Percentiles rank a stretch among this genome's conserved stretches.
Evolutionary conservation across 2,329 filamentous ascomycete species (phyloP).

Genomic region (Chaetomium strumarium): DNA sequence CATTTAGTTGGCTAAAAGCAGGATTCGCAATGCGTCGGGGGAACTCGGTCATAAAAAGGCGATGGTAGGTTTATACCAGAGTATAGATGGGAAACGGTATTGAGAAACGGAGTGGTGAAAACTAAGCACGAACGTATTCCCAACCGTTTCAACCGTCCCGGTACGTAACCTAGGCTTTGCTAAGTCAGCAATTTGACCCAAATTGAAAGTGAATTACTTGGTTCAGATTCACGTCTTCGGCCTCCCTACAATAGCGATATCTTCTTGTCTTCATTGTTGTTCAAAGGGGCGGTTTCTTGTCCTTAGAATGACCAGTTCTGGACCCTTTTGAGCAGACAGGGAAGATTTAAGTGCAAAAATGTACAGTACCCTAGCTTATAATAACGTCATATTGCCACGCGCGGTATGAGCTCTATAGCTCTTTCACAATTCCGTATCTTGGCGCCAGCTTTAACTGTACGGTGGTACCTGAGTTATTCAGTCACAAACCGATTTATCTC

Average conservation of each 20-base stretch:
- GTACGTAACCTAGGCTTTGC: slow-evolving; percentile 1
- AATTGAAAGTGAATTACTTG: neutral
- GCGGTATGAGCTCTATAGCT: too few species aligned
- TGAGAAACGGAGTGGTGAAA: neutral
- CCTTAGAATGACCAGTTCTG: slow-evolving; percentile 8
- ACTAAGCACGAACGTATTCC: neutral
- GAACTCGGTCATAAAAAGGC: too few species aligned
- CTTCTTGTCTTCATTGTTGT: slow-evolving; percentile 13
- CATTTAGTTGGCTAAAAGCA: too few species aligned
- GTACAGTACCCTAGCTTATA: too few species aligned
- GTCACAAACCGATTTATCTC: too few species aligned
- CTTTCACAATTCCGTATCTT: too few species aligned
- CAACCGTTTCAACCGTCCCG: slow-evolving; percentile 1
- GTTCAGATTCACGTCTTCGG: slow-evolving; percentile 9
- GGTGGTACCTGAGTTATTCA: too few species aligned
- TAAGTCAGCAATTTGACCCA: neutral
- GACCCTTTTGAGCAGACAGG: neutral
- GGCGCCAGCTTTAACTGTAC: too few species aligned
- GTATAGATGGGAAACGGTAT: neutral
- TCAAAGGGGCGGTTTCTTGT: slow-evolving; percentile 13
- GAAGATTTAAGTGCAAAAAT: neutral
- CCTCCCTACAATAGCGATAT: slow-evolving; percentile 6
- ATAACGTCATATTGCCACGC: too few species aligned
- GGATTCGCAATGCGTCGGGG: too few species aligned
- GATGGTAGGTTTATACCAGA: neutral